Base-by-base conservation (phyloP, 164 flowering plant genomes). In the Vitis labrusca region DNA sequence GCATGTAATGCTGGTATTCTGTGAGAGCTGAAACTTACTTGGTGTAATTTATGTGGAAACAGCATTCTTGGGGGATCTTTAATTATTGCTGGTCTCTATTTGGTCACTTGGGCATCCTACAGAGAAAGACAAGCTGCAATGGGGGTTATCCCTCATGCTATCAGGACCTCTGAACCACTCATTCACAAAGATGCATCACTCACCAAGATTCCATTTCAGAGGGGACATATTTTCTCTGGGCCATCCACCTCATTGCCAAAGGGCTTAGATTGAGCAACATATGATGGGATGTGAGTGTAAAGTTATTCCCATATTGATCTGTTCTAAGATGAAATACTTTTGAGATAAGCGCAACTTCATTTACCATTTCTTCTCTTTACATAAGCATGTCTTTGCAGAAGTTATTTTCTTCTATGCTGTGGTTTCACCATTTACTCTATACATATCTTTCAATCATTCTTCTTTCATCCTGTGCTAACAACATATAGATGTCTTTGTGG, bases 51-150 rank as follows among this genome's bases (percentile, higher is more conserved):
- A 3, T 72, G 61, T 59, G 64, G 19, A n/a, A 65, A 74, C 93
- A 96, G 99, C 77, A 73, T 96, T 51, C 1, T 89, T 5, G 99
- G 99, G 23, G 99, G 99, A 29, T 29, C 67, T 71, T 71, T 92
- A 15, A 93, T 96, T 51, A 83, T 93, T 61, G 89, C 88, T 12
- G 99, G 99, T 57, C 89, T 96, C 19, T 91, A 93, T 79, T 50
- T 88, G 88, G 98, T 96, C 17, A 96, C 99, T 5, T 96, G 99
- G 99, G 98, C 97, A 69, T 84, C 98, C 27, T 84, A 81, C 66
- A 84, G 81, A 68, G 98, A 93, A 74, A 83, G 64, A 65, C 84
- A 81, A 73, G 68, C 82, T 54, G 65, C 76, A 49, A 6, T 63
- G 3, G 86, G 77, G 48, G 53, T 65, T 10, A 48, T 68, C 17